phyloP scores from a whole-genome alignment of 331 rosid species.

The Cydonia oblonga region DNA sequence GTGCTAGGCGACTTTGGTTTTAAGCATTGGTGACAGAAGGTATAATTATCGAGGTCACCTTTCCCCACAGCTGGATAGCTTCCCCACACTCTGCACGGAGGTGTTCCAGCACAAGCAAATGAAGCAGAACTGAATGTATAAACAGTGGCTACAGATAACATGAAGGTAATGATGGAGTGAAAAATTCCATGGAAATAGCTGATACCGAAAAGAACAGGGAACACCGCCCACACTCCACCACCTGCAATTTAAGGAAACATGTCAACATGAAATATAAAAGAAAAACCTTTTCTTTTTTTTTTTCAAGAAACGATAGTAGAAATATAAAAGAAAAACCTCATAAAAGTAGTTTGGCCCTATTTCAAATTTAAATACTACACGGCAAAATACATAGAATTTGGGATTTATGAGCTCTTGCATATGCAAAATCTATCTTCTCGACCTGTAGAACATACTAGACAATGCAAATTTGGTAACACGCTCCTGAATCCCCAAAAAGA shows the following conservation, averaged over 20 bases:
- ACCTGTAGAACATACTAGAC: not conserved
- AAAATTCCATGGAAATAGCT: constrained; percentile 53
- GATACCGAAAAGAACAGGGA: constrained; percentile 56
- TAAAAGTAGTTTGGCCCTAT: no score
- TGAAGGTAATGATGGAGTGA: constrained; percentile 42
- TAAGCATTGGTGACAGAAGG: constrained; percentile 68
- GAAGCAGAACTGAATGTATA: constrained; percentile 64
- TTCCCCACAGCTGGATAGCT: constrained; percentile 78
- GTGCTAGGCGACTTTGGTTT: constrained; percentile 88
- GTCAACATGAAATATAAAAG: not conserved
- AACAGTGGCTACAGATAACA: constrained; percentile 57
- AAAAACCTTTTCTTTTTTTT: no score
- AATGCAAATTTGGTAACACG: not conserved
- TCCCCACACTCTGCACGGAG: constrained; percentile 71
- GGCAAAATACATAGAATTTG: no score
- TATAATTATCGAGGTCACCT: constrained; percentile 73
- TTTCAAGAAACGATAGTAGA: no score
- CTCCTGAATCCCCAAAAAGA: not conserved
- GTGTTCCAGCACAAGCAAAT: constrained; percentile 67
- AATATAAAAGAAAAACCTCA: no score
- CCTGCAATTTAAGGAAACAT: constrained; percentile 40
- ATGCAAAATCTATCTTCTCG: not conserved
- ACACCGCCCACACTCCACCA: constrained; percentile 85
- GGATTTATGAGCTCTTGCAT: no score
- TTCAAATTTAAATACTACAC: no score